phyloP scores from a whole-genome alignment of 345 rosid genomes.

The Euclidium syriacum region DNA sequence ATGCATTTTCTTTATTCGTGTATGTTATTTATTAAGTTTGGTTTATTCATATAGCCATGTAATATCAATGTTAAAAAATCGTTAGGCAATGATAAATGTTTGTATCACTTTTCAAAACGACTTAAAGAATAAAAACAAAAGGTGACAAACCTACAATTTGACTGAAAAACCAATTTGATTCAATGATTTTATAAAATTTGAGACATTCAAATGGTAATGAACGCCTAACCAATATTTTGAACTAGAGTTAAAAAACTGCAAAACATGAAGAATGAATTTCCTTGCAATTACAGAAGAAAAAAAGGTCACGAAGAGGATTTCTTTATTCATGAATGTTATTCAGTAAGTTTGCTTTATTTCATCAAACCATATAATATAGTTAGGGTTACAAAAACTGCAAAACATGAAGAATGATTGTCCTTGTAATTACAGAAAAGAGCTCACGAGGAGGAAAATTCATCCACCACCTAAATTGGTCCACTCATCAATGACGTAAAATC shows the following conservation, averaged over 20 bases:
- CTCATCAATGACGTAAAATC: conserved; percentile 28
- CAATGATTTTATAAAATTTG: too few relatives aligned
- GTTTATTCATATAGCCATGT: background rate
- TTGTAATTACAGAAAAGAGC: conserved; percentile 16
- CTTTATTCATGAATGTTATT: background rate
- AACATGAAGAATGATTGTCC: conserved; percentile 20
- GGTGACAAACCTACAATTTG: too few relatives aligned
- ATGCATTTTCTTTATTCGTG: too few relatives aligned
- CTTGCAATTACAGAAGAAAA: background rate
- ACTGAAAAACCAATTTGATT: too few relatives aligned
- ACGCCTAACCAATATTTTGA: background rate
- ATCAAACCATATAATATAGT: background rate
- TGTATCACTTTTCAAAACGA: too few relatives aligned
- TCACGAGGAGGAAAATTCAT: conserved; percentile 18
- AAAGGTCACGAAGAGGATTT: too few relatives aligned
- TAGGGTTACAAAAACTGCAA: background rate
- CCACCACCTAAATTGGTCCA: conserved; percentile 17
- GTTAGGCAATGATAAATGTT: too few relatives aligned
- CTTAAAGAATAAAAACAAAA: too few relatives aligned
- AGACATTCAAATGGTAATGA: too few relatives aligned
- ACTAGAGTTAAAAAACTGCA: background rate
- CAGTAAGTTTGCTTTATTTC: background rate
- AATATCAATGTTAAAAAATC: too few relatives aligned
- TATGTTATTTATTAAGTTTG: background rate
- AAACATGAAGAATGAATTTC: background rate